phyloP scores from a whole-genome alignment of 2,329 filamentous ascomycete species.

The Trichoderma atroviride region DNA sequence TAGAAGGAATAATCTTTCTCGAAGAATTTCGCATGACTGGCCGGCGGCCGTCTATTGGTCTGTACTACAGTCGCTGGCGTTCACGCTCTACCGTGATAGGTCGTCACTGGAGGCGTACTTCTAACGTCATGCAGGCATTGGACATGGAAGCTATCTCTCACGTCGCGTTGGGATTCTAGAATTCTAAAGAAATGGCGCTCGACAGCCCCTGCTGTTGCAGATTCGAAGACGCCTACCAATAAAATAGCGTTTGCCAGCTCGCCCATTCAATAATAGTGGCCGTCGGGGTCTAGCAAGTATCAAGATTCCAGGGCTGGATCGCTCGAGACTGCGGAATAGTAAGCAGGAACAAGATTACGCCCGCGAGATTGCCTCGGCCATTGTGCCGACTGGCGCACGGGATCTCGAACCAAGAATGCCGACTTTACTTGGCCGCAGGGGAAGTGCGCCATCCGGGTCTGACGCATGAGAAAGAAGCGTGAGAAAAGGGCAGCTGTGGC shows the following conservation, averaged over 20 bases:
- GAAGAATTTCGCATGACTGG: background rate
- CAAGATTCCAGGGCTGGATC: background rate
- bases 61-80: background rate
- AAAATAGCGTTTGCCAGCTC: background rate
- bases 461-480: background rate
- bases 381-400: background rate
- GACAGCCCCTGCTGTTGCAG: background rate
- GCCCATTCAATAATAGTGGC: background rate
- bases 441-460: background rate
- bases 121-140: background rate
- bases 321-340: background rate
- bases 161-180: background rate
- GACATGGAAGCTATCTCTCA: background rate
- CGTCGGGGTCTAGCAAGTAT: background rate
- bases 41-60: background rate
- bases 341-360: background rate
- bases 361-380: background rate
- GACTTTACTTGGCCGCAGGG: background rate
- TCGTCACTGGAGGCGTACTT: background rate
- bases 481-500: background rate
- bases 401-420: background rate
- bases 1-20: background rate
- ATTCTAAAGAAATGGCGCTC: background rate
- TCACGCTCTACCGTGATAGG: background rate
- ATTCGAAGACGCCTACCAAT: background rate